Base-by-base conservation (phyloP, 2,329 filamentous ascomycete genomes). In the Penicillium hesseltinei region DNA sequence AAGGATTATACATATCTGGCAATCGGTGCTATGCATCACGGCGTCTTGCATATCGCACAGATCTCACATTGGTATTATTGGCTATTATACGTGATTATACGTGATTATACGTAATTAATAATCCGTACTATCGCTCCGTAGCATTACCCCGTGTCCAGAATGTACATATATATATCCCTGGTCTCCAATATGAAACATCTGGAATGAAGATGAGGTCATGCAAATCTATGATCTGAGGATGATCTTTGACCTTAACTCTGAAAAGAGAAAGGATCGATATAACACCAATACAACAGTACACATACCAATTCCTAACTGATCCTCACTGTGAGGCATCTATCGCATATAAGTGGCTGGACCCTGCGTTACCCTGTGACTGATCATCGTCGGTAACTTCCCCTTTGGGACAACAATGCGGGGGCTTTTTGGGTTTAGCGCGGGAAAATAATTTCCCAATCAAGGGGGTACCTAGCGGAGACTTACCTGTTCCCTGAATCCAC, bases 341-440 rank as follows among this genome's bases (percentile, higher is more conserved):
- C 25, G 25, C 19, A n/a, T 33, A 8, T 61, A 33, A 64, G 54
- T 62, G 61, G 62, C 36, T 60, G 56, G 58, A 35, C 47, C 59
- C 61, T 62, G 54, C 46, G 46, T 54, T 43, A 31, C 33, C 60
- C 55, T 62, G 59, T 54, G 52, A 57, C 25, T 7, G 64, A 65
- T 66, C 58, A 19, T 42, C 58, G 58, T 15, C 55, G 51, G n/a
- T 29, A 44, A 33, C 56, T 62, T 6, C 64, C 55, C 2, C 0
- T 50, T 60, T 44, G 0, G 56, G 50, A 5, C 9, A 40, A 56
- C 23, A 50, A 61, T 63, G 61, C 61, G 61, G 64, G 53, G 57
- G 57, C 57, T 42, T 42, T 13, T 38, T 31, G 19, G 38, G 17
- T 61, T 61, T 64, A 62, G 63, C 33, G 61, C 33, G 36, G 48